phyloP scores from a whole-genome alignment of 169 alveolate genomes.

The Neospora caninum region DNA sequence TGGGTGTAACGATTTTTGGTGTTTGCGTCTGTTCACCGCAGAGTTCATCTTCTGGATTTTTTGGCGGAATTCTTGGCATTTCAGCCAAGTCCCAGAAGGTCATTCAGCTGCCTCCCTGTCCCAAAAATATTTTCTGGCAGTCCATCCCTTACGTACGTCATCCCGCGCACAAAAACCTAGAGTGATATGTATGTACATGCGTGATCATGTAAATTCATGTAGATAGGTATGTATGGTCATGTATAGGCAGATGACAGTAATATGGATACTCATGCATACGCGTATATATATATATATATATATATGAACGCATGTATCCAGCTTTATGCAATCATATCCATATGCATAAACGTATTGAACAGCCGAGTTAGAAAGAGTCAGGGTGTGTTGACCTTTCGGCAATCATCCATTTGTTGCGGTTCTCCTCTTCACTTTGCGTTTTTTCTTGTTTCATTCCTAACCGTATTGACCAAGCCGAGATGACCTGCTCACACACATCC shows the following conservation, averaged over 20 bases:
- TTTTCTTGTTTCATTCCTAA: too few species aligned
- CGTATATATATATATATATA: neutral
- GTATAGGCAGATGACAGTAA: neutral
- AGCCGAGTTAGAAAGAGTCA: too few species aligned
- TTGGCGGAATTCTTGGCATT: neutral
- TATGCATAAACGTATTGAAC: too few species aligned
- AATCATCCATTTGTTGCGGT: too few species aligned
- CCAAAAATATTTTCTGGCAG: constrained; percentile 15
- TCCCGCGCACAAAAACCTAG: neutral
- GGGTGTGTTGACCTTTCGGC: too few species aligned
- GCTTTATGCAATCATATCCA: too few species aligned
- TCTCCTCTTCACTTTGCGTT: too few species aligned
- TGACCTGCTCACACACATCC: too few species aligned
- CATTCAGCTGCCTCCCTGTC: neutral
- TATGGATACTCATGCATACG: neutral
- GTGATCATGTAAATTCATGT: neutral
- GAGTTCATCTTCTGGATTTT: neutral
- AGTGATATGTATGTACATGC: neutral
- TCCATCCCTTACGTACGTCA: neutral
- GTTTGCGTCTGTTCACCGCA: neutral
- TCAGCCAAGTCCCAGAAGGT: neutral
- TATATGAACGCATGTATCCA: neutral
- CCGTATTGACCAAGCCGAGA: too few species aligned
- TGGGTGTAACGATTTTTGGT: neutral
- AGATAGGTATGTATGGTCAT: neutral